Evolutionary conservation across 805 yeast genomes (phyloP), one percentile per base, ranked within the genome.

Genomic region (Schwanniomyces occidentalis): DNA sequence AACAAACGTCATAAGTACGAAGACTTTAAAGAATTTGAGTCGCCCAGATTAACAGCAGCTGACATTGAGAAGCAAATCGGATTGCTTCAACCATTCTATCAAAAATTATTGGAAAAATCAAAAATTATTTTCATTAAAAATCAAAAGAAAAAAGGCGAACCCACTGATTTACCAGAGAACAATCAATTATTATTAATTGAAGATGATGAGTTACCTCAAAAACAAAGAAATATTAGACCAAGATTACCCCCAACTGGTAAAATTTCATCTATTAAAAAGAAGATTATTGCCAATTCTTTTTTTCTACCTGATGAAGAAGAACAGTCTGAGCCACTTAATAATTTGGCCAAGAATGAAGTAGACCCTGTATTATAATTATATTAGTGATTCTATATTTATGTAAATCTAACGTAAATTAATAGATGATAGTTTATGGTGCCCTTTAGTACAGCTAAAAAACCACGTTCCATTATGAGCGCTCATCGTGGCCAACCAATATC

Each of bases 191-290:
- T 35, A 2, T 52, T 69, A 32, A 61, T 84, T 32, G 96, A 89
- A 52, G 96, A 90, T 50, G 96, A 86, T 12, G 90, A 85, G 37
- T 69, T 87, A 46, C 89, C 95, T 0, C 78, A 81, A 37, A 88
- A 86, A 51, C 85, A 80, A 46, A 72, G 90, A 37, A 80, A 81
- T 42, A 72, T 73, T 18, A 71, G 90, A 45, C 83, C 95, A 1
- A 82, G 89, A 50, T 65, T 93, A 32, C 96, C 97, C 8, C 96
- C 96, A 5, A 85, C 87, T 19, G 96, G 96, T 23, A 88, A 84
- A 58, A 85, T 90, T 23, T 61, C 84, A 4, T 73, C 77, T 1
- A 61, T 76, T 5, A 88, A 87, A 61, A 87, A 82, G 63, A 82
- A 76, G 48, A 52, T 73, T 8, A 60, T 78, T 4, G 65, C 75